phyloP scores from a whole-genome alignment of 192 early-diverging fungal species.

The Fimicolochytrium jonesii region DNA sequence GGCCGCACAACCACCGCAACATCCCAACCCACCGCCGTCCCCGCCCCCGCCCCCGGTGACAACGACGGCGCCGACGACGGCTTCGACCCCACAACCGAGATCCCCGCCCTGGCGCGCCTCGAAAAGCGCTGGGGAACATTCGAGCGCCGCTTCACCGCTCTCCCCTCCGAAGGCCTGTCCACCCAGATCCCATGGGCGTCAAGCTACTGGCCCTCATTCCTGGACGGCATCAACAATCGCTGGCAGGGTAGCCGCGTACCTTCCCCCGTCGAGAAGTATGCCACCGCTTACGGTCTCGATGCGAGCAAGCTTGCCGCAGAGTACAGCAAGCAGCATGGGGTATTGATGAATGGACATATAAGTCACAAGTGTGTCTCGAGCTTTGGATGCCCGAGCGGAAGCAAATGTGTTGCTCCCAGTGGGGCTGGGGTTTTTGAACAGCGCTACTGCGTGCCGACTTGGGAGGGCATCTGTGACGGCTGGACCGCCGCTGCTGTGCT shows the following conservation, averaged over 20 bases:
- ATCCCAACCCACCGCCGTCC: no score
- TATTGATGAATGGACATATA: neutral
- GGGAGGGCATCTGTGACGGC: constrained; percentile 1
- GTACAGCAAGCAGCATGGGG: neutral
- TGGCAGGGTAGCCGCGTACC: neutral
- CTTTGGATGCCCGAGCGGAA: neutral
- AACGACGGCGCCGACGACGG: neutral
- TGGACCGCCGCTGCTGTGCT: neutral
- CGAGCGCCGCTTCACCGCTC: neutral
- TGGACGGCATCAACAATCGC: constrained; percentile 1
- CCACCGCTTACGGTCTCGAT: neutral
- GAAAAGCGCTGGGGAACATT: constrained; percentile 2
- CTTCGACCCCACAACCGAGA: constrained; percentile 5
- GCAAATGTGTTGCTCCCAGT: neutral
- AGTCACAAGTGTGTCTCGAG: neutral
- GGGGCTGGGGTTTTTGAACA: neutral
- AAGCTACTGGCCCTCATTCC: constrained; percentile 6
- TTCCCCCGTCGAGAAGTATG: neutral
- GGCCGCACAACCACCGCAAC: no score
- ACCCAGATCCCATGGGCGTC: constrained; percentile 2
- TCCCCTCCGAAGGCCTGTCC: neutral
- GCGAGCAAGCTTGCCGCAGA: neutral
- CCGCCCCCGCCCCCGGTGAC: neutral
- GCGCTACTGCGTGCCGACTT: neutral
- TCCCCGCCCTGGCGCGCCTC: neutral